Conservation (phyloP, 148 eudicot genomes). For the Chenopodium quinoa region DNA sequence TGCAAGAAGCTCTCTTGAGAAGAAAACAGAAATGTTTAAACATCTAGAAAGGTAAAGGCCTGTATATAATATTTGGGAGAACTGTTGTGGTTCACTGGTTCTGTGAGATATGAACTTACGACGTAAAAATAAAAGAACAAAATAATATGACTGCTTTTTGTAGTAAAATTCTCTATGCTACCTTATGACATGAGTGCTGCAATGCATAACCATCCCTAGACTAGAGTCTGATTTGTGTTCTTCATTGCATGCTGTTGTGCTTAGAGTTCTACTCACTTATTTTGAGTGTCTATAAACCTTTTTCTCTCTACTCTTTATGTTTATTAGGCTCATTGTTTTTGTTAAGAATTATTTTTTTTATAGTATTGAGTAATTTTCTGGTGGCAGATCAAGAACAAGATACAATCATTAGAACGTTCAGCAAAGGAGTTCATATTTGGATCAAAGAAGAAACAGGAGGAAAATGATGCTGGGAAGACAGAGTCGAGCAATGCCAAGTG, state of each 20-base stretch:
- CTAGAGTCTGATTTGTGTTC: not conserved
- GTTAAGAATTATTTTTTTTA: not conserved
- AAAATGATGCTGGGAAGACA: slow-evolving; percentile 29
- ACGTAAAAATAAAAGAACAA: too few species aligned
- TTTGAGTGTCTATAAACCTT: not conserved
- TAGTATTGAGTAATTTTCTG: not conserved
- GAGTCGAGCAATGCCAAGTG: slow-evolving; percentile 37
- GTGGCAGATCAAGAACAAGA: slow-evolving; percentile 62
- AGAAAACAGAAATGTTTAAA: not conserved
- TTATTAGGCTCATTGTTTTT: not conserved
- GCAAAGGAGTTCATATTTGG: slow-evolving; percentile 63
- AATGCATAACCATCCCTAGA: not conserved
- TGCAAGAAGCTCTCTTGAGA: not conserved
- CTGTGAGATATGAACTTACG: not conserved
- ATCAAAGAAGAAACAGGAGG: slow-evolving; percentile 36
- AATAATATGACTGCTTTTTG: not conserved
- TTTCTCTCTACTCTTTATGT: not conserved
- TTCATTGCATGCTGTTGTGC: not conserved
- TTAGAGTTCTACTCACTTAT: not conserved
- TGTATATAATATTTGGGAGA: not conserved
- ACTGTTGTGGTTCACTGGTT: not conserved
- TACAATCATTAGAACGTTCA: slow-evolving; percentile 60
- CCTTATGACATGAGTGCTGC: not conserved
- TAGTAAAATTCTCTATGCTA: not conserved
- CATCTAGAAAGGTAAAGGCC: not conserved